Evolutionary conservation across 192 early-diverging fungal species (phyloP).

Genomic region (Phlyctochytrium planicorne): DNA sequence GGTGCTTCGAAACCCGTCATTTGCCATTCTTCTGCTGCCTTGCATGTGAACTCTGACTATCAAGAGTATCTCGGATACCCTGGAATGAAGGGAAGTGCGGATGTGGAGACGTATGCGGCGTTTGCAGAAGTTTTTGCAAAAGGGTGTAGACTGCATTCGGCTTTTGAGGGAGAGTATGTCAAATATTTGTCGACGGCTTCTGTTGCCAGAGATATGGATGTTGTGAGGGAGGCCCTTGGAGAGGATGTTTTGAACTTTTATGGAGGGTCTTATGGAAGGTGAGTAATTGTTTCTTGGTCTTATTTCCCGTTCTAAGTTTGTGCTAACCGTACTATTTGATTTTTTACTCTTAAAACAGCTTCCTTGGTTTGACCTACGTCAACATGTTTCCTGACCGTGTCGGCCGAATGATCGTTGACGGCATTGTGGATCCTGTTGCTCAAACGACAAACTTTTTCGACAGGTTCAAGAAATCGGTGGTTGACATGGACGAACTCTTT

Average conservation of each 20-base stretch:
- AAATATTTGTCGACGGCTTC: constrained; percentile 33
- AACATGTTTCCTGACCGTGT: constrained; percentile 50
- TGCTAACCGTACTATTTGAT: no score
- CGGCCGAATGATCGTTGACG: constrained; percentile 43
- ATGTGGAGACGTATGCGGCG: not conserved
- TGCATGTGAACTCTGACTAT: not conserved
- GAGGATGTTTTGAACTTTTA: constrained; percentile 35
- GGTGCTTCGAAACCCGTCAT: constrained; percentile 19
- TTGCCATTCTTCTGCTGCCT: constrained; percentile 1
- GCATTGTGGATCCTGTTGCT: constrained; percentile 30
- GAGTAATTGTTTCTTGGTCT: no score
- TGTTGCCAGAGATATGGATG: constrained; percentile 41
- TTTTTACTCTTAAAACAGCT: not conserved
- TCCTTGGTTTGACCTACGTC: constrained; percentile 39
- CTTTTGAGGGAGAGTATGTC: constrained; percentile 13
- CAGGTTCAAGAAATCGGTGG: not conserved
- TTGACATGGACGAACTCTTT: constrained; percentile 18
- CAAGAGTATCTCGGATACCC: not conserved
- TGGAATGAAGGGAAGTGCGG: no score
- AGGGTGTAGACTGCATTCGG: constrained; percentile 16
- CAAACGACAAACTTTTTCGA: not conserved
- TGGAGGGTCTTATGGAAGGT: constrained; percentile 43
- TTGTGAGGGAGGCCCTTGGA: constrained; percentile 33
- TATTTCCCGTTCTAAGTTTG: no score
- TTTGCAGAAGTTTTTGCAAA: constrained; percentile 6